These are phyloP conservation scores for Xylariaceae sp. DNA, from an alignment of 2,329 filamentous ascomycete species.

Conservation along the genomic window DNA sequence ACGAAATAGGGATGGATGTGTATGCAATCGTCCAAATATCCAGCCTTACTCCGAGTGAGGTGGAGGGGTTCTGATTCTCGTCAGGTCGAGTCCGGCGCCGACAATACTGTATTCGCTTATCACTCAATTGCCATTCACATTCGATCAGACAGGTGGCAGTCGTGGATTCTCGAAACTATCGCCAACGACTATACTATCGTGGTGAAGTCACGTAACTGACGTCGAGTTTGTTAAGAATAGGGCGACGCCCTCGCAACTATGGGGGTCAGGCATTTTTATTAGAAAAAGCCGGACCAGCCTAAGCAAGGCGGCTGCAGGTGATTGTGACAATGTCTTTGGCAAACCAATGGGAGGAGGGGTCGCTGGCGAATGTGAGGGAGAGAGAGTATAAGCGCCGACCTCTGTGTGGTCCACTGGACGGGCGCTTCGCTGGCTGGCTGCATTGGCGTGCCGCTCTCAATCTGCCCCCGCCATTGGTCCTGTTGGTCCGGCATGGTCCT, in stretches of 20 bases:
- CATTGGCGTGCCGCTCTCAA: conserved; percentile 15
- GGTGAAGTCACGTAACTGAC: too few relatives aligned
- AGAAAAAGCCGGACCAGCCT: too few relatives aligned
- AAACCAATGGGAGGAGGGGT: conserved; percentile 27
- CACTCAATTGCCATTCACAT: conserved; percentile 23
- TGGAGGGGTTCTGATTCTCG: too few relatives aligned
- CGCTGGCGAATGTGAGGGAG: conserved; percentile 19
- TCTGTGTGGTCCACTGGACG: conserved; percentile 8
- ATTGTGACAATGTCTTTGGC: conserved; percentile 25
- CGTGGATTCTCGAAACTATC: too few relatives aligned
- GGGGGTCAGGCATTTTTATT: conserved; percentile 19
- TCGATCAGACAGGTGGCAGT: too few relatives aligned
- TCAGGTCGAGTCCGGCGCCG: too few relatives aligned
- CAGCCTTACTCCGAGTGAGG: neutral
- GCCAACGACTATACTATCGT: too few relatives aligned
- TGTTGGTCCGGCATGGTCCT: too few relatives aligned
- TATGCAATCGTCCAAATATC: conserved; percentile 8
- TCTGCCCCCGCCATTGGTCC: conserved; percentile 26
- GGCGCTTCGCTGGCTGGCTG: conserved; percentile 25
- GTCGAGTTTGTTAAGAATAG: conserved; percentile 11
- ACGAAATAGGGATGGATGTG: too few relatives aligned
- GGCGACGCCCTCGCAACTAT: conserved; percentile 13
- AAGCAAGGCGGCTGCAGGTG: conserved; percentile 27
- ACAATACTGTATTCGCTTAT: conserved; percentile 18
- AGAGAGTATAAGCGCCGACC: conserved; percentile 26